These are phyloP conservation scores for Pleurotus salmoneostramineus DNA, from an alignment of 768 basidiomycete species.

Conservation along the genomic window DNA sequence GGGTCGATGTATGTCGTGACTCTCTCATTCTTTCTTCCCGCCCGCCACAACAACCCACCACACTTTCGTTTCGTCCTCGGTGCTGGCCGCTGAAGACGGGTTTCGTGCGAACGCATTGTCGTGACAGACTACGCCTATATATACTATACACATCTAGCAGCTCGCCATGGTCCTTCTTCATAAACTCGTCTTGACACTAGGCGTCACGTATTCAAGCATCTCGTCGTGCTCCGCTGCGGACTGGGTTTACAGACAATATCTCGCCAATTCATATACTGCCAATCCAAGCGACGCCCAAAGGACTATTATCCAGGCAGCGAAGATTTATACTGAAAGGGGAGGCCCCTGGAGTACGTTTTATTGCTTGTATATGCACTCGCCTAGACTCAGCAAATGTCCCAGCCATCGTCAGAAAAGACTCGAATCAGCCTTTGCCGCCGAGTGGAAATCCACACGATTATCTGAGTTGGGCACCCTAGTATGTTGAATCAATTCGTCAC, in stretches of 20 bases:
- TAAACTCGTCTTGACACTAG: too few species aligned
- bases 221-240: conserved; percentile 27
- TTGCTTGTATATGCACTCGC: neutral
- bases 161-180: too few species aligned
- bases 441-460: conserved; percentile 40
- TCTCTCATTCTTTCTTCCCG: neutral
- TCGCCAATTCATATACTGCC: conserved; percentile 18
- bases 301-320: conserved; percentile 32
- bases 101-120: too few species aligned
- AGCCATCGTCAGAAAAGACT: conserved; percentile 28
- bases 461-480: conserved; percentile 60
- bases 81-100: conserved; percentile 1
- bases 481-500: neutral
- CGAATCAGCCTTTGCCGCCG: conserved; percentile 15
- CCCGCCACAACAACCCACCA: conserved; percentile 7
- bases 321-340: conserved; percentile 22
- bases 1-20: too few species aligned
- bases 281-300: conserved; percentile 27
- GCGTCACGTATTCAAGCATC: neutral
- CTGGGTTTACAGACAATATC: conserved; percentile 46
- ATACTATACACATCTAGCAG: too few species aligned
- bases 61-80: conserved; percentile 1
- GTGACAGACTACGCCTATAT: too few species aligned
- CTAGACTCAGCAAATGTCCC: neutral
- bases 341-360: conserved; percentile 35